A percentile compares a stretch with the other conserved stretches of the same genome.
Evolutionary conservation across 169 alveolate species (phyloP).

Genomic region (Cryptosporidium meleagridis): DNA sequence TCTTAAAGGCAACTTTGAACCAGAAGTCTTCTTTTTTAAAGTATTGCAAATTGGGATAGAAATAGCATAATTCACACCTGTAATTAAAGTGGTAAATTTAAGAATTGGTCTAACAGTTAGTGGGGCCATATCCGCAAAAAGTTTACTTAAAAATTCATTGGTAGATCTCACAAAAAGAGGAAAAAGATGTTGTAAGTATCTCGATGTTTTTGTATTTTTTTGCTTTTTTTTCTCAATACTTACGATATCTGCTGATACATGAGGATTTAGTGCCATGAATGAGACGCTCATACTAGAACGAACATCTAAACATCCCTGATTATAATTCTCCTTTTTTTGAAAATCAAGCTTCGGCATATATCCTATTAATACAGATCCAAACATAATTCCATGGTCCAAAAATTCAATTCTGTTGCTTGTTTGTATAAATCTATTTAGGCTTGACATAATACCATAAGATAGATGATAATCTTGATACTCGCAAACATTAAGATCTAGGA

Average conservation of each 20-base stretch:
- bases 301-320: neutral
- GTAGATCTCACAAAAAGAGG: slow-evolving; percentile 62
- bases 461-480: slow-evolving; percentile 26
- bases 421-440: slow-evolving; percentile 42
- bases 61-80: slow-evolving; percentile 48
- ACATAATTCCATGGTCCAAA: slow-evolving; percentile 65
- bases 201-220: slow-evolving; percentile 40
- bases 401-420: slow-evolving; percentile 23
- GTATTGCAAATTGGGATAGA: slow-evolving; percentile 23
- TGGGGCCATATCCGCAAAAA: slow-evolving; percentile 57
- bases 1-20: neutral
- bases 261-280: slow-evolving; percentile 56
- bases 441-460: slow-evolving; percentile 54
- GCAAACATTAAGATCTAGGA: slow-evolving; percentile 5
- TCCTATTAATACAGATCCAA: slow-evolving; percentile 52
- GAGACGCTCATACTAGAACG: slow-evolving; percentile 26
- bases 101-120: slow-evolving; percentile 58
- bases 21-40: neutral
- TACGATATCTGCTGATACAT: slow-evolving; percentile 51
- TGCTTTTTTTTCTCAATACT: slow-evolving; percentile 69
- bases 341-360: neutral
- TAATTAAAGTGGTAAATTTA: slow-evolving; percentile 19
- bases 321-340: neutral
- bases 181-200: slow-evolving; percentile 51
- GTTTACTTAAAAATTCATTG: slow-evolving; percentile 32